Conservation (phyloP, 169 alveolate genomes). For the Prorocentrum cordatum region DNA sequence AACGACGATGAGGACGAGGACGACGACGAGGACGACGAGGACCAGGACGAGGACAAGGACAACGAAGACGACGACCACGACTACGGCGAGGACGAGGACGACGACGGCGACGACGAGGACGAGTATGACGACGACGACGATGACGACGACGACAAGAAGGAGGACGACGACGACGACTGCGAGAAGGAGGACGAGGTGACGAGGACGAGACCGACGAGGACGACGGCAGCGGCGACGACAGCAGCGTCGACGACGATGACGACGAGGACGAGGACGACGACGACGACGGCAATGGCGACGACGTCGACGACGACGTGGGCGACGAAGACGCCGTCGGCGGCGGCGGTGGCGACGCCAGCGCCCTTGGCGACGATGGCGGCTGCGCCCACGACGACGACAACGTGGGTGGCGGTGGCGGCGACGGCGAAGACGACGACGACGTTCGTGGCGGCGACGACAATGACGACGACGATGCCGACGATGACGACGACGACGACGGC, state of each 20-base stretch:
- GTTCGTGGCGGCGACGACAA: neutral
- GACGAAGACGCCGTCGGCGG: neutral
- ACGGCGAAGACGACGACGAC: neutral
- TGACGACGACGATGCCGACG: neutral
- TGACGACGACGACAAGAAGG: neutral
- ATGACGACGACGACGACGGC: neutral
- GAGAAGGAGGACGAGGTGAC: neutral
- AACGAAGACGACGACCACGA: constrained; percentile 6
- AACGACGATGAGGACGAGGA: neutral
- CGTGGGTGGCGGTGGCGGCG: neutral
- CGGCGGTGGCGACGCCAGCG: neutral
- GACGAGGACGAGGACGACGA: neutral
- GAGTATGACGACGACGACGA: neutral
- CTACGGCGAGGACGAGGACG: neutral
- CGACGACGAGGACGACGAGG: constrained; percentile 8
- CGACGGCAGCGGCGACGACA: neutral
- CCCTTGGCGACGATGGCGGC: neutral
- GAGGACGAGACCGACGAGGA: neutral
- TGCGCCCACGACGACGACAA: neutral
- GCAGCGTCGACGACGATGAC: neutral
- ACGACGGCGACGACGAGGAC: neutral
- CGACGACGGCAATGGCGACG: neutral
- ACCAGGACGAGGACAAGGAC: neutral
- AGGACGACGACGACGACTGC: neutral
- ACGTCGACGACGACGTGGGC: neutral